Base-by-base conservation (phyloP, 2,329 filamentous ascomycete genomes). In the Zopfia rhizophila region DNA sequence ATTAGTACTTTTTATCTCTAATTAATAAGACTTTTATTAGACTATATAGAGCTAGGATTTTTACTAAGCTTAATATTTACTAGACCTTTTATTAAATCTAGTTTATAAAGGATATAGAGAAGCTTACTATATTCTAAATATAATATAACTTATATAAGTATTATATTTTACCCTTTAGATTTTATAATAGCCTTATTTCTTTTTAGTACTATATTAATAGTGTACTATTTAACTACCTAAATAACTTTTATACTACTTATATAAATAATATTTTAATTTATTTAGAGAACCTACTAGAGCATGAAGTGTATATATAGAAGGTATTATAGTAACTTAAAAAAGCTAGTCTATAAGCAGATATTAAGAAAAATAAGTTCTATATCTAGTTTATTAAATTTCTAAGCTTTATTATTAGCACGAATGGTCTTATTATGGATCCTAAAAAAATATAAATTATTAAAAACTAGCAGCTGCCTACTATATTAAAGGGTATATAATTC, bases 31-130 rank as follows among this genome's bases (percentile, higher is more conserved):
- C 60, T 1, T 36, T 65, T 28, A 43, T 61, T 22, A 10, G 45
- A 2, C 24, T 75, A 10, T 19, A 30, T 3, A 25, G 46, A 21
- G 51, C 50, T 3, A 51, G 55, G 19, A 53, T 51, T 22, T 68
- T 65, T 38, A 70, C 56, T 22, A 73, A 66, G 33, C 48, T 75
- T 14, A 70, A 69, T 42, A 73, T 41, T 17, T 18, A 13, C 27
- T 35, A 40, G 22, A 2, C 18, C 24, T 50, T 22, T 38, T 43
- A 11, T 42, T 36, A 8, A 33, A 44, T 41, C 37, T 24, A 11
- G 29, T 39, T 36, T 10, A 18, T 11, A 7, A 8, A 25, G 38
- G 38, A 12, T 12, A 45, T 71, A 51, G 57, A 73, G 68, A 47
- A 72, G 46, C 24, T 55, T 51, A 1, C 24, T 29, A 14, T 17